These are phyloP conservation scores for Jatropha multifida DNA, from an alignment of 441 rosid species.

Conservation along the genomic window DNA sequence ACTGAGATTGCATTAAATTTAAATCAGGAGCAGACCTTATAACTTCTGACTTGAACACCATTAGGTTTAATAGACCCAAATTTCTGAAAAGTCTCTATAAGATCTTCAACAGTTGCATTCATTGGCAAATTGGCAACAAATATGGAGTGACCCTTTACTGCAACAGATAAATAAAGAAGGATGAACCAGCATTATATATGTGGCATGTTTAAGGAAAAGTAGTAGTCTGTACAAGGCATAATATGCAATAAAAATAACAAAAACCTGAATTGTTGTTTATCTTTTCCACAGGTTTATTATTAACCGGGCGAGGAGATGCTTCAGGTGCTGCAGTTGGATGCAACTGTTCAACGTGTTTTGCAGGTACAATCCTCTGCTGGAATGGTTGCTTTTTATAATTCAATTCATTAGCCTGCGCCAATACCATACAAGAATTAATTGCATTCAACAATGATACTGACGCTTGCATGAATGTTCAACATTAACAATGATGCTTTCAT, in stretches of 20 bases:
- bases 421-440: neutral
- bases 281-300: conserved; percentile 45
- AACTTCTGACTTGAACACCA: conserved; percentile 96
- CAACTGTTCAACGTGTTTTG: conserved; percentile 38
- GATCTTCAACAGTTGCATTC: conserved; percentile 70
- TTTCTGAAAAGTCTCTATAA: conserved; percentile 64
- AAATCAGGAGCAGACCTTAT: conserved; percentile 54
- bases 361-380: conserved; percentile 43
- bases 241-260: neutral
- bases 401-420: conserved; percentile 30
- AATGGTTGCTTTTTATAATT: conserved; percentile 42
- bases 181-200: neutral
- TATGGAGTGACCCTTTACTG: conserved; percentile 82
- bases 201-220: neutral
- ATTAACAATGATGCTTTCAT: conserved; percentile 41
- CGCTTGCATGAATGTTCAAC: conserved; percentile 27
- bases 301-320: conserved; percentile 34
- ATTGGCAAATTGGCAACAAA: conserved; percentile 85
- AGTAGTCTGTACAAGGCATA: neutral
- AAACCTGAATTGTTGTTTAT: conserved; percentile 21
- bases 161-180: conserved; percentile 14
- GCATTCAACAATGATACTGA: conserved; percentile 34
- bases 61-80: conserved; percentile 80
- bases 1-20: neutral
- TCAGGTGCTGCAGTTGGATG: conserved; percentile 29